Evolutionary conservation across 495 filamentous ascomycete species (phyloP).

Genomic region (Symbiotaphrina buchneri): DNA sequence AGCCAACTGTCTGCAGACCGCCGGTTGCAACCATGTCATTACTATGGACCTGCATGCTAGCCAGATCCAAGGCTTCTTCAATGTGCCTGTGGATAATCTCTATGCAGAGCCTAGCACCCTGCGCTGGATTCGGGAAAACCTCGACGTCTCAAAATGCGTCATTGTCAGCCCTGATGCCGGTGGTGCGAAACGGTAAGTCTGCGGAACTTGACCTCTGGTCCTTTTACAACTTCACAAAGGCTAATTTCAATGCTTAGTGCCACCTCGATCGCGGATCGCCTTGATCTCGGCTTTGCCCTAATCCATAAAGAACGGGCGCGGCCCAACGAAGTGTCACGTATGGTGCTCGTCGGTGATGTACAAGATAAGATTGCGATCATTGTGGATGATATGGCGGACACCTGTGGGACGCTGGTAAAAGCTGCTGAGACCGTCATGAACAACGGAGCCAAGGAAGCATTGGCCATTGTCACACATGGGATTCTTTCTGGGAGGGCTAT

Average conservation of each 20-base stretch:
- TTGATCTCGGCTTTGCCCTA: conserved; percentile 88
- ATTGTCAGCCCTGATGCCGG: conserved; percentile 95
- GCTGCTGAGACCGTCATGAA: conserved; percentile 80
- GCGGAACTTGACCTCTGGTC: neutral
- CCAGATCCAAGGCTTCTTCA: conserved; percentile 88
- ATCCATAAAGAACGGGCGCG: conserved; percentile 96
- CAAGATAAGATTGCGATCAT: conserved; percentile 45
- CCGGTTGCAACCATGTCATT: conserved; percentile 37
- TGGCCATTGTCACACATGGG: conserved; percentile 91
- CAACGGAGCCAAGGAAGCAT: conserved; percentile 68
- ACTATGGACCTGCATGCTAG: conserved; percentile 40
- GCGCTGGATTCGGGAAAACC: conserved; percentile 74
- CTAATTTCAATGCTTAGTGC: conserved; percentile 25
- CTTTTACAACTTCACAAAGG: neutral
- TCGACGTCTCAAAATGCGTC: conserved; percentile 62
- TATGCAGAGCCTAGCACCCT: conserved; percentile 90
- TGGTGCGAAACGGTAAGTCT: conserved; percentile 70
- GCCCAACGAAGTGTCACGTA: conserved; percentile 87
- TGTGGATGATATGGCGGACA: conserved; percentile 85
- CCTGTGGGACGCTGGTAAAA: conserved; percentile 84
- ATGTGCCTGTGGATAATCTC: conserved; percentile 90
- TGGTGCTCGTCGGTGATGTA: conserved; percentile 60
- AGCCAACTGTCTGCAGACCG: conserved; percentile 94
- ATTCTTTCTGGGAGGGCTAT: conserved; percentile 86
- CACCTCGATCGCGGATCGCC: conserved; percentile 85